Evolutionary conservation across 192 early-diverging fungal species (phyloP), one percentile per base, ranked within the genome.

Genomic region (Backusella psychrophila): DNA sequence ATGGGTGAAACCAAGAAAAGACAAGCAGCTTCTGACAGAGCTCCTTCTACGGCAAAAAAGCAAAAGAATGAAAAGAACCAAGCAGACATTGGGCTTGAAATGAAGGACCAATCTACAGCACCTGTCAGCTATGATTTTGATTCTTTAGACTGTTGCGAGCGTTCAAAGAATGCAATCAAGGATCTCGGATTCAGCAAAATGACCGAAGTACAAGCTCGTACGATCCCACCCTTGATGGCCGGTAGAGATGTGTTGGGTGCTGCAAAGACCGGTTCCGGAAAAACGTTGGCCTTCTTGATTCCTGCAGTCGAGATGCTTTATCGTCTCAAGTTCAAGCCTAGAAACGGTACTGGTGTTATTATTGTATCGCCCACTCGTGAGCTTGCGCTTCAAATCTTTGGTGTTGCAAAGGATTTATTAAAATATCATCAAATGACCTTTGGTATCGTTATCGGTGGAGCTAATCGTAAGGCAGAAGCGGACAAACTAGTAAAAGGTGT

Each of bases 351-450:
- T 1, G 97, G 97, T 59, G 92, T 94, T 21, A 87, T 99, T 65
- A 90, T 99, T 73, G 96, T 99, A 59, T 95, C 98, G 6, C 98
- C 98, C 39, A 99, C 98, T 53, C 94, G 98, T 80, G 98, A 99
- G 85, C 89, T 99, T 73, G 98, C 98, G 26, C 88, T 99, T 74
- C 98, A 99, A 84, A 98, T 99, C 78, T 96, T 97, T 88, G 97
- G 98, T 19, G 98, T 99, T 34, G 97, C 96, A 33, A 96, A 97
- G 74, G 96, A 99, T 36, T 88, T 99, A 70, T 81, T 96, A 76
- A 93, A 94, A 82, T 92, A 94, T 85, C 98, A 99, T 82, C 90
- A 93, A 72, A 97, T 99, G 81, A 99, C 98, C 11, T 99, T 96
- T 83, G 98, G 98, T 69, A 94, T 99, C 75, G 94, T 99, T 49